Conservation (phyloP, 257 asterid genomes). For the Oldenlandia corymbosa region DNA sequence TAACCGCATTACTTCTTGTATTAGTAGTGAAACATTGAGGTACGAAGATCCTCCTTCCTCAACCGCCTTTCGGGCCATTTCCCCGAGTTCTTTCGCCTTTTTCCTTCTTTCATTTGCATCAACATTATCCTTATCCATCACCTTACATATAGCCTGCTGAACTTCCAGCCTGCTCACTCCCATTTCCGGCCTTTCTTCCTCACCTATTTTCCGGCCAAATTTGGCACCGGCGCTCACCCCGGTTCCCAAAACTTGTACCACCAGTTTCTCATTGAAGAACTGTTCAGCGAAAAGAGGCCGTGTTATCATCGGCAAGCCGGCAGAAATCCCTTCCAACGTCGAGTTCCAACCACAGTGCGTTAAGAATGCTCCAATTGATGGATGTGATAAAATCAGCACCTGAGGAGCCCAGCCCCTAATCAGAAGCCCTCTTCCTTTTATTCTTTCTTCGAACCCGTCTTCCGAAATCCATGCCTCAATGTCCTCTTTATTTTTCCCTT, state of each 20-base stretch:
- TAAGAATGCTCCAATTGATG: conserved; percentile 42
- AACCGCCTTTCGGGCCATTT: conserved; percentile 23
- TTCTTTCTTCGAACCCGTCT: conserved; percentile 37
- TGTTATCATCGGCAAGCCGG: conserved; percentile 53
- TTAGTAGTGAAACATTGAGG: conserved; percentile 12
- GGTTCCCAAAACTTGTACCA: conserved; percentile 31
- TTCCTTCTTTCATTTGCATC: conserved; percentile 24
- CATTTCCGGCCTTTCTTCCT: conserved; percentile 31
- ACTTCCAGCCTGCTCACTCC: conserved; percentile 24
- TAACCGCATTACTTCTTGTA: conserved; percentile 20
- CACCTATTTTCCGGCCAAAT: conserved; percentile 25
- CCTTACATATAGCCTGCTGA: conserved; percentile 11
- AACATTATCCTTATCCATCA: conserved; percentile 30
- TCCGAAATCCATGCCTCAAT: conserved; percentile 32
- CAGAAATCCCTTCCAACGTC: conserved; percentile 42
- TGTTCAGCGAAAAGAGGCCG: conserved; percentile 66
- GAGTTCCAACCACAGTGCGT: conserved; percentile 80
- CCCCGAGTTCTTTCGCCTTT: conserved; percentile 24
- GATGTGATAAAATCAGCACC: conserved; percentile 42
- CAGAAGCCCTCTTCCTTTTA: conserved; percentile 26
- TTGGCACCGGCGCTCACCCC: conserved; percentile 50
- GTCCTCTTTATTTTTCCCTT: conserved; percentile 20
- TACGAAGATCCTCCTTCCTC: conserved; percentile 30
- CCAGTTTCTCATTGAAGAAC: conserved; percentile 51
- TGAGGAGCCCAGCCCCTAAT: conserved; percentile 59